Base-by-base conservation (phyloP, 176 grass and related monocot genomes). In the Neostapfia colusana region DNA sequence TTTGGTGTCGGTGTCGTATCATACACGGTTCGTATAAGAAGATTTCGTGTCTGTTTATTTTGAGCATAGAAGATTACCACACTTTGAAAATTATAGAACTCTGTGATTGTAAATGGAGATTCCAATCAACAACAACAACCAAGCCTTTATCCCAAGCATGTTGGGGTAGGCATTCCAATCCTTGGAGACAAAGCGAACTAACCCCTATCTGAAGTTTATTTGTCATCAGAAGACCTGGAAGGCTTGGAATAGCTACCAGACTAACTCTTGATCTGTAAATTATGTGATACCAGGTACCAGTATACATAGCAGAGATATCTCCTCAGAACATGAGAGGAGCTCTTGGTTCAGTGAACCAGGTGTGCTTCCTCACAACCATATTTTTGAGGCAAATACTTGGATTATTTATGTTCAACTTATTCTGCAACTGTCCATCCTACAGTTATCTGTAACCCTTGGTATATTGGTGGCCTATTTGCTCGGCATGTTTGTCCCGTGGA, bases 401-500 rank as follows among this genome's bases (percentile, higher is more conserved):
- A 20, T 44, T 63, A 39, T 74, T 49, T 53, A 79, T 87, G 41
- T 8, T 3, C 0, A 38, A 12, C 53, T 83, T 23, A 79, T 65
- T 8, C 0, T 68, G 6, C 4, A 51, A 16, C 74, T 68, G 21
- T 17, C 50, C 26, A 10, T 85, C 49, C 5, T 67, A 13, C 70
- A 97, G 95, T 63, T 97, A 37, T 93, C 95, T 40, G 79, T 97
- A 48, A 97, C 95, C 76, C 87, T 92, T 70, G 95, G 95, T 55
- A 91, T 97, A 59, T 88, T 97, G 42, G 24, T 97, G 44, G 91
- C 84, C 65, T 97, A 97, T 79, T 16, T 92, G 63, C 79, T 97
- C 23, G 95, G 95, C 58, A 91, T 97, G 84, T 91, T 97, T 86
- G 84, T 97, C 67, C 91, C 78, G 5, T 97, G 95, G 95, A 97